Evolutionary conservation across 2,329 filamentous ascomycete genomes (phyloP).

Genomic region (Biscogniauxia sp.): DNA sequence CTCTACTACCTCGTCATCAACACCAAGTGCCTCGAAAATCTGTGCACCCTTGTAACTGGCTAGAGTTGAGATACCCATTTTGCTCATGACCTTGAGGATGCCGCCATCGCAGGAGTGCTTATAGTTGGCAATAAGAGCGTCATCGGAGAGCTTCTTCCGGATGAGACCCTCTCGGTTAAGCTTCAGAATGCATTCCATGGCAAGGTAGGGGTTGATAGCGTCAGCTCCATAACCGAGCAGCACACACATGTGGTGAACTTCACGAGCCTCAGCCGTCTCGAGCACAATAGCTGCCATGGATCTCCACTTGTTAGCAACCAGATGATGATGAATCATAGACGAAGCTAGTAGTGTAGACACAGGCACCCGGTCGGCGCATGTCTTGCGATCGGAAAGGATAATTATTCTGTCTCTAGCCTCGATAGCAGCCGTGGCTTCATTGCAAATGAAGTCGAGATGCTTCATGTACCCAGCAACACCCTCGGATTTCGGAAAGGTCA

Average conservation of each 20-base stretch:
- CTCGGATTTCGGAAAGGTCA: conserved; percentile 86
- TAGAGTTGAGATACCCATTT: conserved; percentile 98
- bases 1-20: conserved; percentile 89
- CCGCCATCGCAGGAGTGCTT: conserved; percentile 95
- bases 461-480: conserved; percentile 82
- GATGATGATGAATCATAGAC: conserved; percentile 91
- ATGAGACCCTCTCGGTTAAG: conserved; percentile 91
- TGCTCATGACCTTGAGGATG: conserved; percentile 98
- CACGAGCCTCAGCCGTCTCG: conserved; percentile 92
- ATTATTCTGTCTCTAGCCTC: conserved; percentile 81
- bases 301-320: conserved; percentile 94
- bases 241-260: conserved; percentile 99
- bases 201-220: conserved; percentile 90
- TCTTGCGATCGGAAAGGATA: conserved; percentile 84
- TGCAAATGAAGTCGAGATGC: conserved; percentile 84
- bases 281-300: conserved; percentile 83
- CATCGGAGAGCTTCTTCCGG: conserved; percentile 80
- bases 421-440: conserved; percentile 79
- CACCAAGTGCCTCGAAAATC: conserved; percentile 93
- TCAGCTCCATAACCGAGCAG: conserved; percentile 93
- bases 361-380: conserved; percentile 75
- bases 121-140: conserved; percentile 89
- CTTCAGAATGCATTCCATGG: conserved; percentile 96
- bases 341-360: conserved; percentile 86
- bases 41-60: conserved; percentile 97